These are phyloP conservation scores for Alternaria longipes DNA, from an alignment of 2,329 filamentous ascomycete species.

Conservation along the genomic window DNA sequence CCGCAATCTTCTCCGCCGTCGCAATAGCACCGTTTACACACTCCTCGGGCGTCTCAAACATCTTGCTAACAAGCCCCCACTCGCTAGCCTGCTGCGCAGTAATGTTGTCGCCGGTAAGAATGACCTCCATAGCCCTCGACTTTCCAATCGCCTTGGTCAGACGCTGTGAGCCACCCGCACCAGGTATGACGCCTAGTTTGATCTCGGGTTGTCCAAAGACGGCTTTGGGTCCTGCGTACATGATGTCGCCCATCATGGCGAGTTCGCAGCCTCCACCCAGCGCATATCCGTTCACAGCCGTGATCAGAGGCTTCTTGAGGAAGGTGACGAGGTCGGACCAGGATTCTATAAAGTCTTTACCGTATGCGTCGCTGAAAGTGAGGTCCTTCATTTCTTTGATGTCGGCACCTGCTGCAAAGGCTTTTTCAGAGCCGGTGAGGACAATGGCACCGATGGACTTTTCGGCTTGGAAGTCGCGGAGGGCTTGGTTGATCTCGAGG, in stretches of 20 bases:
- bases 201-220: constrained; percentile 98
- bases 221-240: constrained; percentile 86
- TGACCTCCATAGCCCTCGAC: constrained; percentile 57
- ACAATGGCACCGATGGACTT: constrained; percentile 57
- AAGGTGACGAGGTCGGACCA: constrained; percentile 88
- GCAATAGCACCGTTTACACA: constrained; percentile 82
- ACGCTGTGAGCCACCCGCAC: constrained; percentile 89
- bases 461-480: constrained; percentile 47
- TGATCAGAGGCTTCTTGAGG: constrained; percentile 93
- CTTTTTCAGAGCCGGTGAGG: constrained; percentile 86
- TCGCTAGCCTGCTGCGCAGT: constrained; percentile 82
- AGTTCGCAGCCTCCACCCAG: constrained; percentile 96
- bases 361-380: constrained; percentile 88
- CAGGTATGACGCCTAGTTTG: constrained; percentile 91
- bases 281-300: constrained; percentile 92
- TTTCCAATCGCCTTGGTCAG: constrained; percentile 73
- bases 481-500: constrained; percentile 70
- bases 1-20: constrained; percentile 88
- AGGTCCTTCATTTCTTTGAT: constrained; percentile 99
- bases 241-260: constrained; percentile 94
- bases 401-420: constrained; percentile 84
- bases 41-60: constrained; percentile 81
- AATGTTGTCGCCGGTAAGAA: constrained; percentile 70
- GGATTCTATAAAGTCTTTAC: constrained; percentile 88
- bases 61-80: constrained; percentile 88